Evolutionary conservation across 352 stramenopile genomes (phyloP).

Genomic region (Globisporangium barbulae): DNA sequence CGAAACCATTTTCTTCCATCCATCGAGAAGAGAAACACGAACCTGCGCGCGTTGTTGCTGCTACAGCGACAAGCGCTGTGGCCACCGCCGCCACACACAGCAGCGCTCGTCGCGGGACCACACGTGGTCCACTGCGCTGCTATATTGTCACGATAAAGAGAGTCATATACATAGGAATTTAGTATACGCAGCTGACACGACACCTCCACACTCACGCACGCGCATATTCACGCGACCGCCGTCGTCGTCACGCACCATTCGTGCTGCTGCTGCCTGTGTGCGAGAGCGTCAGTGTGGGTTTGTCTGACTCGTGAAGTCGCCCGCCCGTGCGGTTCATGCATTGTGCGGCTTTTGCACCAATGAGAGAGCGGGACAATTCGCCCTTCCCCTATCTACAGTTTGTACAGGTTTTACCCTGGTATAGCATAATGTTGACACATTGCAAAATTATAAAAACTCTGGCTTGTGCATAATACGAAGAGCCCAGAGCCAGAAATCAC

Average conservation of each 20-base stretch:
- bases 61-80: constrained; percentile 14
- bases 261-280: constrained; percentile 7
- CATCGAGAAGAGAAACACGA: not conserved
- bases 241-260: not conserved
- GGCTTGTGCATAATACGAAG: not conserved
- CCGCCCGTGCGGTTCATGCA: not conserved
- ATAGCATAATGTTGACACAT: not conserved
- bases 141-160: not conserved
- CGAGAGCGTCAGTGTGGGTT: constrained; percentile 9
- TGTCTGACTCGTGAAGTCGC: not conserved
- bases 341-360: not conserved
- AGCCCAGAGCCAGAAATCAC: too few relatives aligned
- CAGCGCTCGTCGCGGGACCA: constrained; percentile 9
- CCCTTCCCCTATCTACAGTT: not conserved
- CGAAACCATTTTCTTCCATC: not conserved
- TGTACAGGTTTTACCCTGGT: not conserved
- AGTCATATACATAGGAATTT: not conserved
- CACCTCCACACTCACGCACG: not conserved
- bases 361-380: not conserved
- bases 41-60: constrained; percentile 7
- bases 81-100: not conserved
- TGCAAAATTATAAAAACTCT: not conserved
- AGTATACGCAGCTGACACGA: not conserved
- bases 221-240: not conserved
- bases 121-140: constrained; percentile 11